Conservation (phyloP, 495 filamentous ascomycete species). For the Penicillium simplicissimum region DNA sequence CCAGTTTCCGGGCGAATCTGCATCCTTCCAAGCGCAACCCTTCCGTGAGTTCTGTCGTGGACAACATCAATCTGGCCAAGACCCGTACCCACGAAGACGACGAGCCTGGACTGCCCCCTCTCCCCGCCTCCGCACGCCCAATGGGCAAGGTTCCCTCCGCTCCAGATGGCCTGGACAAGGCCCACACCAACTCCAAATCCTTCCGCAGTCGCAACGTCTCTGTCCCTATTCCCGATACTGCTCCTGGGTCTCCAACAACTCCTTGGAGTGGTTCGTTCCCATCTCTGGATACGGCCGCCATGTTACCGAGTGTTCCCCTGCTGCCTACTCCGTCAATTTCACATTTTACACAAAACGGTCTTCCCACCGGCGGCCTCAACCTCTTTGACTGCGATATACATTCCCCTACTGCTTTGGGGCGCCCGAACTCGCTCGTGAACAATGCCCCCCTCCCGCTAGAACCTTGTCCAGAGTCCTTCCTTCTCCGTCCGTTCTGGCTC, state of each 20-base stretch:
- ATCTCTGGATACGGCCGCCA: constrained; percentile 48
- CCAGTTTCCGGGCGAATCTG: constrained; percentile 24
- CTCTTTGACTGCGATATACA: constrained; percentile 86
- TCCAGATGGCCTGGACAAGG: constrained; percentile 66
- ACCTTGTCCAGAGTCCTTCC: constrained; percentile 82
- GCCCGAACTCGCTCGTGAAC: constrained; percentile 58
- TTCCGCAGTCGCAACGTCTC: constrained; percentile 74
- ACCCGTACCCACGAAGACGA: constrained; percentile 45
- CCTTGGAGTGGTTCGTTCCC: constrained; percentile 70
- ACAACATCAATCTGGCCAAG: constrained; percentile 40
- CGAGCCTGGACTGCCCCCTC: constrained; percentile 36
- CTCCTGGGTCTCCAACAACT: constrained; percentile 70
- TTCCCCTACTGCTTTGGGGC: constrained; percentile 66
- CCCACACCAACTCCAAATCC: constrained; percentile 73
- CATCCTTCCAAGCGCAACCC: constrained; percentile 33
- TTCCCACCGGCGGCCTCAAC: constrained; percentile 67
- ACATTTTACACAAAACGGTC: constrained; percentile 54
- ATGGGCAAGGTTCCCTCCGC: constrained; percentile 53
- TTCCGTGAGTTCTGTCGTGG: constrained; percentile 35
- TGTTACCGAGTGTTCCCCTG: constrained; percentile 55
- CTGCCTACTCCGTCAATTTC: constrained; percentile 67
- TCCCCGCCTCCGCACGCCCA: constrained; percentile 47
- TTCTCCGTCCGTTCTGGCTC: constrained; percentile 93
- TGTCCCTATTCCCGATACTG: constrained; percentile 66
- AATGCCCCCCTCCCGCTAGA: constrained; percentile 76